Percentiles rank a stretch among this genome's conserved stretches.
Conservation (phyloP, 768 basidiomycete genomes). For the Tricholoma sp. region DNA sequence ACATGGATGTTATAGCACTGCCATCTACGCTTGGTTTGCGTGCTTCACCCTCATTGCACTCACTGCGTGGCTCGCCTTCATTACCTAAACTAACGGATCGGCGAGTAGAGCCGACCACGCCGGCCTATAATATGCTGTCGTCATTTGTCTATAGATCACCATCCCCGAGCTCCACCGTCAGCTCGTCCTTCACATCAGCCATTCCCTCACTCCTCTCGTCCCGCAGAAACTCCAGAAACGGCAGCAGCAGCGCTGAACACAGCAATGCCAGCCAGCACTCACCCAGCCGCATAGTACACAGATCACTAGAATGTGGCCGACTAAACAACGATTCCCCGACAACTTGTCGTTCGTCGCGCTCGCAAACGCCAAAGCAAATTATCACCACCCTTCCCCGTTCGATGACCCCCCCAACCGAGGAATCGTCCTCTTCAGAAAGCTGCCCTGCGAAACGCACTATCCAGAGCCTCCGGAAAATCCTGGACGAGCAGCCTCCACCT, state of each 20-base stretch:
- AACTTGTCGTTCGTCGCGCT: conserved; percentile 18
- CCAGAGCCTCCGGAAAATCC: conserved; percentile 63
- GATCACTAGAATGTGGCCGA: conserved; percentile 9
- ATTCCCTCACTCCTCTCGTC: conserved; percentile 26
- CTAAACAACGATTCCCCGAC: conserved; percentile 8
- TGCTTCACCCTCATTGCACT: conserved; percentile 24
- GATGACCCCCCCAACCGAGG: conserved; percentile 57
- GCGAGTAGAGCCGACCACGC: conserved; percentile 39
- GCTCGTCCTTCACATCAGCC: conserved; percentile 26
- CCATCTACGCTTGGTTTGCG: conserved; percentile 72
- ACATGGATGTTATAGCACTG: conserved; percentile 48
- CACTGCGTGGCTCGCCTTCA: conserved; percentile 15
- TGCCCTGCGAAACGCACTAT: conserved; percentile 60
- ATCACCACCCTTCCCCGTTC: conserved; percentile 24
- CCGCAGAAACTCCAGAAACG: conserved; percentile 31
- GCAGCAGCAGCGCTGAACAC: conserved; percentile 24
- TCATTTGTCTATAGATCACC: conserved; percentile 42
- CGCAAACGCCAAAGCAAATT: conserved; percentile 25
- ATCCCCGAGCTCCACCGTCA: conserved; percentile 26
- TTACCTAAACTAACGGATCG: conserved; percentile 33
- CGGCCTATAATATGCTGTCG: conserved; percentile 59
- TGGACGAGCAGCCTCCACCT: conserved; percentile 46
- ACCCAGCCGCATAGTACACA: conserved; percentile 7
- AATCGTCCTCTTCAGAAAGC: conserved; percentile 52
- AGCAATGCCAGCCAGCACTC: conserved; percentile 4